Conservation (phyloP, 78 protist genomes). For the Mantamonas sphyraenae region DNA sequence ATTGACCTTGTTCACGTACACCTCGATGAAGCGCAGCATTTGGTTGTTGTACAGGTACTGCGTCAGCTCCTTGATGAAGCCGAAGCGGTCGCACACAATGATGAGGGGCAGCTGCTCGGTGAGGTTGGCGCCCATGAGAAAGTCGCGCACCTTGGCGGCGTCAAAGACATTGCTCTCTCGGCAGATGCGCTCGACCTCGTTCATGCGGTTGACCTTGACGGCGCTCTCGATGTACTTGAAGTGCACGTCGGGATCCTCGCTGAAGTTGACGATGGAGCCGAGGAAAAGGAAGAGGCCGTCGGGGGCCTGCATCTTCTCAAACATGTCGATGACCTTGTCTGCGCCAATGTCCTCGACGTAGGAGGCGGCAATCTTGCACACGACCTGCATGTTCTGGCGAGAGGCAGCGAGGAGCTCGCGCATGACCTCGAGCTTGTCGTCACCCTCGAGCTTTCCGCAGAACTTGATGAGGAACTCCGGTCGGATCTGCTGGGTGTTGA, state of each 20-base stretch:
- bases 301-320: conserved; percentile 55
- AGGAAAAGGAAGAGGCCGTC: conserved; percentile 65
- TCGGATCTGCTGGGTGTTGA: conserved; percentile 56
- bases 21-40: conserved; percentile 82
- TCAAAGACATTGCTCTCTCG: conserved; percentile 86
- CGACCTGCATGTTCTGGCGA: conserved; percentile 78
- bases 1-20: conserved; percentile 86
- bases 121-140: conserved; percentile 89
- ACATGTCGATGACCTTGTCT: neutral
- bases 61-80: conserved; percentile 93
- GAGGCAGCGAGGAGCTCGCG: conserved; percentile 74
- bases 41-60: conserved; percentile 77
- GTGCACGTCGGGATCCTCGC: conserved; percentile 86
- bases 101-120: conserved; percentile 93
- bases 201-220: conserved; percentile 72
- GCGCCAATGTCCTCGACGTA: neutral
- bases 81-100: conserved; percentile 96
- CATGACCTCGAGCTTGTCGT: conserved; percentile 81
- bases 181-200: conserved; percentile 95
- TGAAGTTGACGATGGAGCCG: conserved; percentile 51
- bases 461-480: conserved; percentile 76
- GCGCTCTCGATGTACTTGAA: conserved; percentile 98
- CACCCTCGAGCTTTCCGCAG: conserved; percentile 76
- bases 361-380: conserved; percentile 22
- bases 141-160: conserved; percentile 85